Base-by-base conservation (phyloP, 306 rosid species). In the Malus sylvestris region DNA sequence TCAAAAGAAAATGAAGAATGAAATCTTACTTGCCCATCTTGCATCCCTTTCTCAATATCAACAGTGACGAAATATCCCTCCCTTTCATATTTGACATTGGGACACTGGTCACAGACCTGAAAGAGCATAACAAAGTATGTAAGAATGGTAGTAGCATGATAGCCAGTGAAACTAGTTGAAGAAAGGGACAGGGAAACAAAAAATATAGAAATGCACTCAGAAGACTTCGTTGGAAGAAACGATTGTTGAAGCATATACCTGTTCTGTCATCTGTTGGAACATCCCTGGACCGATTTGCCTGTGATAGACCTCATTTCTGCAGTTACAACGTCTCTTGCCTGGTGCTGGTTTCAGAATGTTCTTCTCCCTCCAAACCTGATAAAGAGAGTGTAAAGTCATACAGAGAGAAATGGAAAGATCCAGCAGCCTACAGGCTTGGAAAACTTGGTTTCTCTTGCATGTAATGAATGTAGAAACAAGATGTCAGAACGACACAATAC, bases 41-140 rank as follows among this genome's bases (percentile, higher is more conserved):
- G 96, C 99, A 95, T 92, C 86, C 99, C 99, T 81, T 95, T 95
- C 88, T 95, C 99, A 49, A 95, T 92, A 81, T 95, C 99, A 78
- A 95, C 97, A 40, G 97, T 92, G 62, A 92, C 68, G 52, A 88
- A 90, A 84, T 92, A 92, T 55, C 99, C 99, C 88, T 95, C 99
- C 82, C 99, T 80, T 81, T 79, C 97, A 59, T 74, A 95, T 87
- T 95, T 92, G 78, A 92, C 97, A 85, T 95, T 95, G 81, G 90
- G 85, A 81, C 99, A 95, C 77, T 95, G 89, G 70, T 95, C 99
- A 66, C 99, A 95, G 81, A 95, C 99, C 99, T 95, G 88, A 76
- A 82, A 67, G 81, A 18, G 67, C 53, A 81, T 55, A 76, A 38
- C 20, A 72, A 38, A 79, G 69, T 8, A 67, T 44, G 60, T 59